phyloP scores from a whole-genome alignment of 108 stramenopile genomes.

The Nitzschia sp. region DNA sequence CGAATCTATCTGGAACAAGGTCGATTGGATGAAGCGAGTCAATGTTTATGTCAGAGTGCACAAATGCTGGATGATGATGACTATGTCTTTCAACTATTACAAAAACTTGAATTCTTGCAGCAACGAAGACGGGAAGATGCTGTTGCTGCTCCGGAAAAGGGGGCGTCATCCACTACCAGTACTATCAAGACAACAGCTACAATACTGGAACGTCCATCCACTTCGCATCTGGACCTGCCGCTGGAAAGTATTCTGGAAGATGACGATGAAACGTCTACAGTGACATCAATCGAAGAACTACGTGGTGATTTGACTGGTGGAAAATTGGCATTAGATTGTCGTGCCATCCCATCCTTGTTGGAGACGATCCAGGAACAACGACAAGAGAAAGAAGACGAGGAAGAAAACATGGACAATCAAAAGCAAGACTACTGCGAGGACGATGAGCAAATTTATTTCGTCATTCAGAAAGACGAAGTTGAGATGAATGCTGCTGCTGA shows the following conservation, averaged over 20 bases:
- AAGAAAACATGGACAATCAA: too few relatives aligned
- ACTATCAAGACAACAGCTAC: too few relatives aligned
- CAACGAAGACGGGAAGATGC: too few relatives aligned
- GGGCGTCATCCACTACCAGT: background rate
- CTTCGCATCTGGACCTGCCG: background rate
- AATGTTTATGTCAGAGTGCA: slow-evolving; percentile 21
- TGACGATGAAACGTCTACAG: slow-evolving; percentile 3
- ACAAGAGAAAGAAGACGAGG: too few relatives aligned
- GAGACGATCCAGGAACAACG: background rate
- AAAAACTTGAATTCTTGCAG: slow-evolving; percentile 35
- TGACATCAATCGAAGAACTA: background rate
- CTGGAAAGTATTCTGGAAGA: slow-evolving; percentile 1
- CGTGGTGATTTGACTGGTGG: background rate
- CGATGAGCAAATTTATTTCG: too few relatives aligned
- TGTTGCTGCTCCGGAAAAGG: background rate
- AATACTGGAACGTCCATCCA: too few relatives aligned
- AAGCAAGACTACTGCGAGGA: too few relatives aligned
- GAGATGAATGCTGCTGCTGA: too few relatives aligned
- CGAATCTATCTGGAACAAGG: slow-evolving; percentile 35
- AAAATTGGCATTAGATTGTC: background rate
- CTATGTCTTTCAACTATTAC: slow-evolving; percentile 29
- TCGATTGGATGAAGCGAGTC: slow-evolving; percentile 13
- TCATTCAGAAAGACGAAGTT: too few relatives aligned
- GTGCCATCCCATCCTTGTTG: too few relatives aligned
- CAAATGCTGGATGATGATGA: slow-evolving; percentile 30